Evolutionary conservation across 2,329 filamentous ascomycete species (phyloP).

Genomic region (Ophiocordyceps australis): DNA sequence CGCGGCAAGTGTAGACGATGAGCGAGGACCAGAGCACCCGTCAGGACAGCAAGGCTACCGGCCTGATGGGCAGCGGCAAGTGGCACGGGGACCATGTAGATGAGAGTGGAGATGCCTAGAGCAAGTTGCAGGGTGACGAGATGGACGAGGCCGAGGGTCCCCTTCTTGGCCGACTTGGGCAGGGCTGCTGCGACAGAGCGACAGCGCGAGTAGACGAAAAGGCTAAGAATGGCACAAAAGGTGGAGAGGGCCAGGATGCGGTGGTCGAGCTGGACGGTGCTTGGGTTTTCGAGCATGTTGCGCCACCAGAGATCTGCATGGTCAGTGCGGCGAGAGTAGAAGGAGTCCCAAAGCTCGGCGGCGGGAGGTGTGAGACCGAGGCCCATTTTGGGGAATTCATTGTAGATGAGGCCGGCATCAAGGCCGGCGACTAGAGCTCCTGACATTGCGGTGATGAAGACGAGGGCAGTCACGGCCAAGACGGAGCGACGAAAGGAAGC

Average conservation of each 20-base stretch:
- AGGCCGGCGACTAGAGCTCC: slow-evolving; percentile 87
- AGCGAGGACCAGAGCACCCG: slow-evolving; percentile 62
- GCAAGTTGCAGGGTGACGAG: slow-evolving; percentile 66
- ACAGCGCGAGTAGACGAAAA: slow-evolving; percentile 67
- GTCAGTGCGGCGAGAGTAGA: slow-evolving; percentile 68
- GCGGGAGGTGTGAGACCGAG: slow-evolving; percentile 62
- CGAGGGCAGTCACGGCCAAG: slow-evolving; percentile 50
- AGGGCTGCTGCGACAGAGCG: slow-evolving; percentile 38
- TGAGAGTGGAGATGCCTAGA: slow-evolving; percentile 76
- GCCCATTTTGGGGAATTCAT: slow-evolving; percentile 96
- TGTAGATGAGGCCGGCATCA: slow-evolving; percentile 94
- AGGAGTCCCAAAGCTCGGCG: slow-evolving; percentile 67
- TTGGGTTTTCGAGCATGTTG: slow-evolving; percentile 95
- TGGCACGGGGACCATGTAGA: slow-evolving; percentile 83
- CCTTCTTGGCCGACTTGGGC: slow-evolving; percentile 45
- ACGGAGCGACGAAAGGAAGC: slow-evolving; percentile 56
- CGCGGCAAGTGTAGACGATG: slow-evolving; percentile 60
- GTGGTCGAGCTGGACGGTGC: slow-evolving; percentile 88
- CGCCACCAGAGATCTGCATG: slow-evolving; percentile 83
- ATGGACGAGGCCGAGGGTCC: slow-evolving; percentile 64
- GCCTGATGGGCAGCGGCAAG: slow-evolving; percentile 88
- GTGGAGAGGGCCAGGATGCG: slow-evolving; percentile 81
- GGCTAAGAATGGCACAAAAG: slow-evolving; percentile 59
- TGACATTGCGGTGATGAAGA: slow-evolving; percentile 85
- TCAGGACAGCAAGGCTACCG: slow-evolving; percentile 69